Base-by-base conservation (phyloP, 2,329 filamentous ascomycete genomes). In the Canariomyces notabilis region DNA sequence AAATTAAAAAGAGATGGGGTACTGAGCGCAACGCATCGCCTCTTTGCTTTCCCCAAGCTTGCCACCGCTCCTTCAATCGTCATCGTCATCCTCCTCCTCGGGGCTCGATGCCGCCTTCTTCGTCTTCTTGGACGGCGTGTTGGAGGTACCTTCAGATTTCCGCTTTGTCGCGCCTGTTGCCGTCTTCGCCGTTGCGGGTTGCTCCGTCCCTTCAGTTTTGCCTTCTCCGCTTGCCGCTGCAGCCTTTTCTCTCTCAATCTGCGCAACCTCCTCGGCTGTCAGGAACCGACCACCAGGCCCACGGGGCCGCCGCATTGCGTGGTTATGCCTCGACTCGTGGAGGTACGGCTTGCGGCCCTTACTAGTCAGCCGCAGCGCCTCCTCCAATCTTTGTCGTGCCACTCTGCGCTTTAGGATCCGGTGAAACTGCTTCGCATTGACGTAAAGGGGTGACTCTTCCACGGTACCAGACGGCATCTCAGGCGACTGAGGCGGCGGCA, bases 371-470 rank as follows among this genome's bases (percentile, higher is more conserved):
- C 93, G 82, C 35, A 98, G 70, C 44, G 90, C 87, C 65, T 98
- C 93, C 65, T 98, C 93, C 14, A 98, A 75, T 64, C 88, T 89
- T 67, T 97, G 93, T 26, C 93, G 80, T 6, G 93, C 93, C 53
- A 97, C 89, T 49, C 93, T 81, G 48, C 93, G 80, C 74, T 98
- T 97, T 44, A 98, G 70, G 39, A 98, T 98, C 20, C 93, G 86
- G 64, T 98, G 93, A 58, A 98, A 98, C 61, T 98, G 93, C 66
- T 98, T 98, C 5, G 93, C 93, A 60, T 98, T 98, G 61, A 98
- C 93, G 59, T 98, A 98, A 1, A 98, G 73, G 0, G 93, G 93
- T 0, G 91, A 91, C 63, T 98, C 93, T 64, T 97, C 93, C 4
- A 83, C 82, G 12, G 78, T 77, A 12, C 77, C 75, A 3, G 84